Conservation (phyloP, 768 basidiomycete genomes). For the Boletus vermiculosoides region DNA sequence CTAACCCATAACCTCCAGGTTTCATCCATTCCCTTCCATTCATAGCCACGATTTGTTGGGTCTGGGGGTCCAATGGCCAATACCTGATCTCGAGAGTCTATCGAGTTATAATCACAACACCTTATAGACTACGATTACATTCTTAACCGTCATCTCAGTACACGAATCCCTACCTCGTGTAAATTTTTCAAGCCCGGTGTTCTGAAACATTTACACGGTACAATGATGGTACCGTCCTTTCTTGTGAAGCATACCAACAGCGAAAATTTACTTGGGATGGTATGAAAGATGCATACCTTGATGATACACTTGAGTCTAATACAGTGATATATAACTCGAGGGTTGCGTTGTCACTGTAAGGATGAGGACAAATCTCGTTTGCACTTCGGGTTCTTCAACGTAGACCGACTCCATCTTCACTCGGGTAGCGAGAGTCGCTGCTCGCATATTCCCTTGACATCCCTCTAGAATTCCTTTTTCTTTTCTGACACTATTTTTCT, state of each 20-base stretch:
- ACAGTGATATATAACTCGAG: background rate
- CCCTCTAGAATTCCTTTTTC: background rate
- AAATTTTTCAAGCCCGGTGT: background rate
- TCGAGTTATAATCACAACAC: background rate
- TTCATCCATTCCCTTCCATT: background rate
- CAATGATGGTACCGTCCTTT: too few relatives aligned
- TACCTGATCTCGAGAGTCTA: too few relatives aligned
- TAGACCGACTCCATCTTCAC: background rate
- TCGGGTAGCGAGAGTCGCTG: background rate
- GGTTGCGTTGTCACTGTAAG: background rate
- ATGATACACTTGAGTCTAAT: background rate
- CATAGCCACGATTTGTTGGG: too few relatives aligned
- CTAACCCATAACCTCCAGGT: background rate
- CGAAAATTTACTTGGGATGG: background rate
- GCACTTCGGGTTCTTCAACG: too few relatives aligned
- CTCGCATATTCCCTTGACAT: background rate
- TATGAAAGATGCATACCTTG: background rate
- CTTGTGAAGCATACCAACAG: too few relatives aligned
- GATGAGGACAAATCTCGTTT: background rate
- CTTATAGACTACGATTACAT: background rate
- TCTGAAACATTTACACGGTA: background rate
- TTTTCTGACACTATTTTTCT: background rate
- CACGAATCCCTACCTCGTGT: background rate
- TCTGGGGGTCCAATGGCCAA: background rate
- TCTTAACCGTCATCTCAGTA: background rate